Percentiles rank a stretch among this genome's conserved stretches.
phyloP scores from a whole-genome alignment of 139 green algal genomes.

The Picocystis salinarum region DNA sequence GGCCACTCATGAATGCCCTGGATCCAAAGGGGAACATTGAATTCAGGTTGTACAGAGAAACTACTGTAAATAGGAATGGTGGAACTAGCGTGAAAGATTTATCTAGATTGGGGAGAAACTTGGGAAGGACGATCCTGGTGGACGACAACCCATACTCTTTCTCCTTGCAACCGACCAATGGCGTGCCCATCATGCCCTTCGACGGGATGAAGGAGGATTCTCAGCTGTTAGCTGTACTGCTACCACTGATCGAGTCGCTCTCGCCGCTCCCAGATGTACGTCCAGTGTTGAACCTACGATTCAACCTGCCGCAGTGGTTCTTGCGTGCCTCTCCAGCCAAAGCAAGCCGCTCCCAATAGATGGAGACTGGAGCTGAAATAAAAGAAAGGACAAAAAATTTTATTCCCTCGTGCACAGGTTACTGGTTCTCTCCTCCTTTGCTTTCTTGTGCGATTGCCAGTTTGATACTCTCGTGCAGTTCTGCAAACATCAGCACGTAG shows the following conservation, averaged over 20 bases:
- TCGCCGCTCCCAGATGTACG: constrained; percentile 24
- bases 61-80: constrained; percentile 12
- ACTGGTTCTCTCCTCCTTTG: no score
- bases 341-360: no score
- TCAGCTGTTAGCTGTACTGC: constrained; percentile 24
- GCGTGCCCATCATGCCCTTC: constrained; percentile 31
- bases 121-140: constrained; percentile 37
- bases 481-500: no score
- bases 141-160: constrained; percentile 44
- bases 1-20: constrained; percentile 19
- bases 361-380: no score
- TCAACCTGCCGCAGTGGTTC: constrained; percentile 21
- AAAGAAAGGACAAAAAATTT: no score
- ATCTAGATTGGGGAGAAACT: constrained; percentile 18
- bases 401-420: no score
- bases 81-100: constrained; percentile 37
- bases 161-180: constrained; percentile 39
- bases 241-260: constrained; percentile 37
- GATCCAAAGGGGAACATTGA: constrained; percentile 10
- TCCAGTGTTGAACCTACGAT: constrained; percentile 18
- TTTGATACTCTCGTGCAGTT: no score
- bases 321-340: no score
- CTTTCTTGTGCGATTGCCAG: no score
- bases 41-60: constrained; percentile 13
- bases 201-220: not conserved